A percentile compares a stretch with the other conserved stretches of the same genome.
Evolutionary conservation across 768 basidiomycete species (phyloP).

Genomic region (Boletus tomentosulus): DNA sequence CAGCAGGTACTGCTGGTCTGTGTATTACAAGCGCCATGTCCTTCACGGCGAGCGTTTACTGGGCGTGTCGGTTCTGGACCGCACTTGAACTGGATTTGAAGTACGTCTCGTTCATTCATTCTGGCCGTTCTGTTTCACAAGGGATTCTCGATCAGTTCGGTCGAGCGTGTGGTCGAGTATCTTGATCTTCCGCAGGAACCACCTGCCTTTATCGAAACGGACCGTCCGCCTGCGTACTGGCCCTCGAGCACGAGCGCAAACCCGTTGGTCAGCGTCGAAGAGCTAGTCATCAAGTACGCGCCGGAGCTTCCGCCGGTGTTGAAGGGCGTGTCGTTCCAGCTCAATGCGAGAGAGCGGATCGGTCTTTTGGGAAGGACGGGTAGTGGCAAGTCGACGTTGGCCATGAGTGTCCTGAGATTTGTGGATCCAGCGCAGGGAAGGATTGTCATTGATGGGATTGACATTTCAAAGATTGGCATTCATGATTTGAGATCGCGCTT

Average conservation of each 20-base stretch:
- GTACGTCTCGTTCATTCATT: constrained; percentile 37
- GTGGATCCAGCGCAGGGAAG: constrained; percentile 73
- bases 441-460: constrained; percentile 84
- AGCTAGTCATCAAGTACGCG: constrained; percentile 78
- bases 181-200: constrained; percentile 87
- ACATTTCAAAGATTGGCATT: constrained; percentile 80
- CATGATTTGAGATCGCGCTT: constrained; percentile 77
- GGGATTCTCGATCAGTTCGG: constrained; percentile 48
- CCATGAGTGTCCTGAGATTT: constrained; percentile 83
- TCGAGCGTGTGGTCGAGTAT: constrained; percentile 91
- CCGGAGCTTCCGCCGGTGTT: constrained; percentile 81
- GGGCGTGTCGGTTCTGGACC: constrained; percentile 47
- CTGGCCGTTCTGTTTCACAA: constrained; percentile 4
- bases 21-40: constrained; percentile 74
- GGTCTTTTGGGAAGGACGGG: constrained; percentile 82
- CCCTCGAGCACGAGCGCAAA: constrained; percentile 66
- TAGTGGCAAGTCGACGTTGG: constrained; percentile 79
- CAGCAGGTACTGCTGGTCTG: constrained; percentile 61
- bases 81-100: constrained; percentile 73
- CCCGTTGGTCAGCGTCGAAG: constrained; percentile 61
- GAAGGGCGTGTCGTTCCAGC: constrained; percentile 66
- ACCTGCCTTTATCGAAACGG: constrained; percentile 65
- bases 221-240: constrained; percentile 88
- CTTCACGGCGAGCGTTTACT: constrained; percentile 50
- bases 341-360: constrained; percentile 69